Base-by-base conservation (phyloP, 2,329 filamentous ascomycete genomes). In the Fusarium musae region DNA sequence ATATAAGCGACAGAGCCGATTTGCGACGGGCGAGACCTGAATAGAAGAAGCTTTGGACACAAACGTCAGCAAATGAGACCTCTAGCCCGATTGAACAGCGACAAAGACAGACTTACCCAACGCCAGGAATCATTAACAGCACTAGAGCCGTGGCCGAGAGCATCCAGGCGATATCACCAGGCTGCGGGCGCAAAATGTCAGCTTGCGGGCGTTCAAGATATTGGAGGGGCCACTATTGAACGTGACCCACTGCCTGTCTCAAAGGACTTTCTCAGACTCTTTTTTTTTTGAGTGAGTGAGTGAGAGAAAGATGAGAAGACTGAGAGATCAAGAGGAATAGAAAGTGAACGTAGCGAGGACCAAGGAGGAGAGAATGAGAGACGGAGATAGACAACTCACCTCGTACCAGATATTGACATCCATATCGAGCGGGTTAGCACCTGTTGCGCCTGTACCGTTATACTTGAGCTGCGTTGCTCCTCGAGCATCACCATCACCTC, bases 91-190 rank as follows among this genome's bases (percentile, higher is more conserved):
- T 26, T 34, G 30, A 50, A 47, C 34, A 30, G 36, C 40, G 19
- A 42, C 36, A 42, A 42, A 58, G 62, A 34, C 13, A 49, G 68
- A 83, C 86, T 80, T 82, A 88, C 79, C 93, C 95, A 77, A 97
- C 94, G 75, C 95, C 95, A 5, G 95, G 95, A 84, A 97, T 94
- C 95, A 97, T 97, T 77, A 97, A 90, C 77, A 97, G 85, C 59
- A 97, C 94, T 59, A 97, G 87, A 11, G 93, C 94, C 4, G 94
- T 95, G 34, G 93, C 87, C 26, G 90, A 92, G 76, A 97, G 90
- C 83, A 97, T 91, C 93, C 93, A 97, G 63, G 91, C 92, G 73
- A 97, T 93, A 84, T 97, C 93, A 79, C 94, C 94, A 66, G 91
- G 86, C 92, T 77, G 77, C 78, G 78, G 77, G 64, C 70, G 62